Evolutionary conservation across 768 basidiomycete species (phyloP).

Genomic region (Tricholoma matsutake): DNA sequence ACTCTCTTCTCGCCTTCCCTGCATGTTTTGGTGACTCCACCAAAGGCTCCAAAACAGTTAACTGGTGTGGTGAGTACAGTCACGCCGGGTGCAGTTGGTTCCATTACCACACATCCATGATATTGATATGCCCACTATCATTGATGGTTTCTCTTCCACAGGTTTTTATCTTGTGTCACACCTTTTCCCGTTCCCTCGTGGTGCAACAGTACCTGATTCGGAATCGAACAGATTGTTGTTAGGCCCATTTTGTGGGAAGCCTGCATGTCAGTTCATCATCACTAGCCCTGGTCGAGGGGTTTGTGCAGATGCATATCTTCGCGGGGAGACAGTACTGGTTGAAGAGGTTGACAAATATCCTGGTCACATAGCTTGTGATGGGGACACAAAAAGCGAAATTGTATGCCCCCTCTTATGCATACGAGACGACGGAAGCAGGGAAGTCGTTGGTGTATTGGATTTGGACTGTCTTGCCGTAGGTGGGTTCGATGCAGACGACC

Average conservation of each 20-base stretch:
- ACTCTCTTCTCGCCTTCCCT: slow-evolving; percentile 66
- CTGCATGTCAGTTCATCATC: slow-evolving; percentile 84
- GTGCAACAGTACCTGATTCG: slow-evolving; percentile 10
- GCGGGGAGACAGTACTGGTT: slow-evolving; percentile 59
- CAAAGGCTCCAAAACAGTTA: slow-evolving; percentile 64
- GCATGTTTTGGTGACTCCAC: slow-evolving; percentile 51
- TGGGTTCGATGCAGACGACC: slow-evolving; percentile 79
- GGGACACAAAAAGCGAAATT: slow-evolving; percentile 86
- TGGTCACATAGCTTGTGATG: slow-evolving; percentile 94
- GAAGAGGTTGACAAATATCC: slow-evolving; percentile 77
- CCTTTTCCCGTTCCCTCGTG: slow-evolving; percentile 53
- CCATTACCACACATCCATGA: background rate
- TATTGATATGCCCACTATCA: background rate
- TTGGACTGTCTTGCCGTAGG: slow-evolving; percentile 73
- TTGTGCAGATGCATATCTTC: slow-evolving; percentile 76
- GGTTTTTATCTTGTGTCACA: slow-evolving; percentile 81
- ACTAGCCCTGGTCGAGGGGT: slow-evolving; percentile 65
- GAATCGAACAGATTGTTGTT: slow-evolving; percentile 48
- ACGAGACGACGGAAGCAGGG: slow-evolving; percentile 23
- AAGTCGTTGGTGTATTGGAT: slow-evolving; percentile 65
- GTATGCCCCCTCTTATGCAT: slow-evolving; percentile 56
- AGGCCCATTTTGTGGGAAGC: slow-evolving; percentile 88
- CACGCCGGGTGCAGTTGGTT: background rate
- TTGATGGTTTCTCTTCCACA: slow-evolving; percentile 27
- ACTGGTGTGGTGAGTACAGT: slow-evolving; percentile 82